phyloP scores from a whole-genome alignment of 108 stramenopile species.

The Stephanodiscus triporus region DNA sequence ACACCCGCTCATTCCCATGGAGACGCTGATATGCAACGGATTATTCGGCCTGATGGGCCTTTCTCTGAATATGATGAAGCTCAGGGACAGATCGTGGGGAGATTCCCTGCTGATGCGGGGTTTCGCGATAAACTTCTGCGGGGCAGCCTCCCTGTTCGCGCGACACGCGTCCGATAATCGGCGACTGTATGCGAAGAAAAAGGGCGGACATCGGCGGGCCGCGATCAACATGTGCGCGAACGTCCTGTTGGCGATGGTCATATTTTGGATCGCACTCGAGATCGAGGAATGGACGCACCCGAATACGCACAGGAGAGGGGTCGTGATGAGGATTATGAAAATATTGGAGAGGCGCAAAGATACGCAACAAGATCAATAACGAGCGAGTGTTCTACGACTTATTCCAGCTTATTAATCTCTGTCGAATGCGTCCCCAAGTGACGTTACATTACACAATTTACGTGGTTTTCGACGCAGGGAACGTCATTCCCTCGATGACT shows the following conservation, averaged over 20 bases:
- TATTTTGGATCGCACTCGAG: slow-evolving; percentile 44
- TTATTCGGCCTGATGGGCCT: slow-evolving; percentile 33
- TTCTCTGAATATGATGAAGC: slow-evolving; percentile 19
- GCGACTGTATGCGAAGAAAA: slow-evolving; percentile 19
- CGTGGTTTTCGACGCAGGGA: no score
- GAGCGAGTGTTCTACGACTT: not conserved
- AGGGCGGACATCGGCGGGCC: slow-evolving; percentile 11
- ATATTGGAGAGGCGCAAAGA: not conserved
- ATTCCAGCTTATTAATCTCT: no score
- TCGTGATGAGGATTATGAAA: not conserved
- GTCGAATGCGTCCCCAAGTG: no score
- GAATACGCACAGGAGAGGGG: not conserved
- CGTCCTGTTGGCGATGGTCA: slow-evolving; percentile 35
- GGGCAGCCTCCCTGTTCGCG: slow-evolving; percentile 42
- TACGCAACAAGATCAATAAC: not conserved
- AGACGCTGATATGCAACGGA: slow-evolving; percentile 41
- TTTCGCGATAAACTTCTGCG: slow-evolving; percentile 43
- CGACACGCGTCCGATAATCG: slow-evolving; percentile 41
- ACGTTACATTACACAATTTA: no score
- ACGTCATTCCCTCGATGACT: no score
- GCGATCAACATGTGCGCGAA: slow-evolving; percentile 30
- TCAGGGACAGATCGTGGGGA: slow-evolving; percentile 22
- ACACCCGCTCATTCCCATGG: slow-evolving; percentile 30
- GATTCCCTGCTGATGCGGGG: slow-evolving; percentile 26
- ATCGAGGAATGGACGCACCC: slow-evolving; percentile 14